These are phyloP conservation scores for Petasospora rhodanensis DNA, from an alignment of 1,139 yeast species.

Conservation along the genomic window DNA sequence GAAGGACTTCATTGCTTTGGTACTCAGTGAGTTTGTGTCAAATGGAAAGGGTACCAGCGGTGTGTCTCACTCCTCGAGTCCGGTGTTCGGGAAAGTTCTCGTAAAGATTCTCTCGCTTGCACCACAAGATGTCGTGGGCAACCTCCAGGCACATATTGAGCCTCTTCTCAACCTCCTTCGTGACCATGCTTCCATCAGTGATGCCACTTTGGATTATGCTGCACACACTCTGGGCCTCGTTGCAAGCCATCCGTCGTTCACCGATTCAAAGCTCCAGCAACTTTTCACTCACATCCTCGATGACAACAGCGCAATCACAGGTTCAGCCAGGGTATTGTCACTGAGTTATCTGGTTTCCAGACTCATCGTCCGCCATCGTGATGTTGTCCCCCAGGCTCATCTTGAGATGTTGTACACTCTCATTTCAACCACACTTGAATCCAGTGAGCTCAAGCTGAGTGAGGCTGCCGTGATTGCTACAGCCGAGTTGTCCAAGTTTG, in stretches of 20 bases:
- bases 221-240: slow-evolving; percentile 54
- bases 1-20: slow-evolving; percentile 23
- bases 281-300: slow-evolving; percentile 17
- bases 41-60: slow-evolving; percentile 14
- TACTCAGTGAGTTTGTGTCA: slow-evolving; percentile 32
- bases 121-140: too few relatives aligned
- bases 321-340: too few relatives aligned
- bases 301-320: too few relatives aligned
- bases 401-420: slow-evolving; percentile 6
- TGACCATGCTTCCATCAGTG: too few relatives aligned
- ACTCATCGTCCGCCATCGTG: slow-evolving; percentile 38
- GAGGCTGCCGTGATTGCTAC: slow-evolving; percentile 42
- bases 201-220: slow-evolving; percentile 29
- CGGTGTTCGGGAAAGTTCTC: slow-evolving; percentile 27
- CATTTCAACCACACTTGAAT: slow-evolving; percentile 21
- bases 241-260: slow-evolving; percentile 39
- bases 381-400: slow-evolving; percentile 6
- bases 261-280: slow-evolving; percentile 14
- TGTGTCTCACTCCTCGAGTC: slow-evolving; percentile 13
- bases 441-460: slow-evolving; percentile 17
- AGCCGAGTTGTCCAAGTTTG: slow-evolving; percentile 57
- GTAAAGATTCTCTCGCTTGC: slow-evolving; percentile 26
- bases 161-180: too few relatives aligned
- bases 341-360: too few relatives aligned
- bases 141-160: too few relatives aligned